A percentile compares a stretch with the other conserved stretches of the same genome.
These are phyloP conservation scores for Colletotrichum spaethianum DNA, from an alignment of 2,329 filamentous ascomycete genomes.

Conservation along the genomic window DNA sequence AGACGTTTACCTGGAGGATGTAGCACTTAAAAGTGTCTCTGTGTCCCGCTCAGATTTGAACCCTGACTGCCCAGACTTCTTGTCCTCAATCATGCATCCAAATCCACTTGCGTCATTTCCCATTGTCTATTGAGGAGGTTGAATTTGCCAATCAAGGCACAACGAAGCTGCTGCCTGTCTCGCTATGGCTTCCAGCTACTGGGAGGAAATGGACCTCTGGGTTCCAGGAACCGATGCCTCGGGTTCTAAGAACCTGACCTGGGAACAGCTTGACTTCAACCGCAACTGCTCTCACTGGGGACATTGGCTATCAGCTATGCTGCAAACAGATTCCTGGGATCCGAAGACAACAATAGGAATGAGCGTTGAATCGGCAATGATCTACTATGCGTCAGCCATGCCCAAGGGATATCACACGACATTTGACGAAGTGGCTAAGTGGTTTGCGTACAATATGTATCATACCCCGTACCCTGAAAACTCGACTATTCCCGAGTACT, in stretches of 20 bases:
- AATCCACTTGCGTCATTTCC: not conserved
- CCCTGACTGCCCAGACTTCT: not conserved
- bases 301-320: slow-evolving; percentile 23
- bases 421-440: slow-evolving; percentile 18
- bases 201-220: slow-evolving; percentile 20
- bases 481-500: slow-evolving; percentile 5
- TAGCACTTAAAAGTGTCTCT: slow-evolving; percentile 16
- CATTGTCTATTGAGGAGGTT: not conserved
- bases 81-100: not conserved
- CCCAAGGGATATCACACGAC: slow-evolving; percentile 9
- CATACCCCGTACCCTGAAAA: slow-evolving; percentile 23
- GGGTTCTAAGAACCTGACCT: slow-evolving; percentile 19
- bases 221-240: slow-evolving; percentile 25
- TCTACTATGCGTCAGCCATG: slow-evolving; percentile 14
- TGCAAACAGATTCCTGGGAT: slow-evolving; percentile 32
- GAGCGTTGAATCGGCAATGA: slow-evolving; percentile 21
- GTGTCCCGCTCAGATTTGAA: not conserved
- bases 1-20: not conserved
- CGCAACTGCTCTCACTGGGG: slow-evolving; percentile 33
- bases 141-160: not conserved
- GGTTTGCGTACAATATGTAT: slow-evolving; percentile 37
- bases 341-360: slow-evolving; percentile 28
- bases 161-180: not conserved
- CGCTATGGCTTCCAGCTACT: not conserved
- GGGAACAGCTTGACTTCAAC: slow-evolving; percentile 36